A percentile compares a stretch with the other conserved stretches of the same genome.
These are phyloP conservation scores for Termitomyces eurrhizus DNA, from an alignment of 768 basidiomycete species.

Conservation along the genomic window DNA sequence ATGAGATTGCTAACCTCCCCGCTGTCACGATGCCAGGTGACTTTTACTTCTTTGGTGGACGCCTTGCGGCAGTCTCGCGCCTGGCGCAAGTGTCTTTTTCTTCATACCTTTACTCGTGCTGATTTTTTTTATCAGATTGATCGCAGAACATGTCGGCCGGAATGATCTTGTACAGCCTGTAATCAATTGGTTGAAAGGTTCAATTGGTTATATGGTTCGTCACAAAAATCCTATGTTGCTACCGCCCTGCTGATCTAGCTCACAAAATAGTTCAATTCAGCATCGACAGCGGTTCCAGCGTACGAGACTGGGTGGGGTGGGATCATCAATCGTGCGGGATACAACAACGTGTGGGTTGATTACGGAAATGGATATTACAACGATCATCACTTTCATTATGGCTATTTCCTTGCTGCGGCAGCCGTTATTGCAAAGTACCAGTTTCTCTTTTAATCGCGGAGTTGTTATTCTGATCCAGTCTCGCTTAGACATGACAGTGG, in stretches of 20 bases:
- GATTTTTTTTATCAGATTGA: constrained; percentile 18
- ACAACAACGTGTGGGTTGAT: constrained; percentile 26
- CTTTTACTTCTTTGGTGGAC: constrained; percentile 31
- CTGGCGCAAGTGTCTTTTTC: constrained; percentile 22
- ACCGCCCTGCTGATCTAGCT: not conserved
- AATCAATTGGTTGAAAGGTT: constrained; percentile 20
- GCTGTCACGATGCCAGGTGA: constrained; percentile 38
- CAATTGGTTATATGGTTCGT: constrained; percentile 24
- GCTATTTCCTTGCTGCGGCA: constrained; percentile 28
- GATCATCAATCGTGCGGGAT: constrained; percentile 28
- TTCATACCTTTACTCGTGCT: not conserved
- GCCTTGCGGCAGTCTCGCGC: constrained; percentile 23
- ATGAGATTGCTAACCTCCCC: constrained; percentile 47
- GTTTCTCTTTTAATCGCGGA: not conserved
- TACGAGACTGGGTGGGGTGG: constrained; percentile 34
- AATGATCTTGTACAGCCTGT: constrained; percentile 26
- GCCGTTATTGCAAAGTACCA: constrained; percentile 28
- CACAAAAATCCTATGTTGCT: not conserved
- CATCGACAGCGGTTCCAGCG: constrained; percentile 21
- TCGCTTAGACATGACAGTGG: constrained; percentile 4
- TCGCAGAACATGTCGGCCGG: constrained; percentile 30
- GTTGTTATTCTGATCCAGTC: not conserved
- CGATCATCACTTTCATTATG: constrained; percentile 34
- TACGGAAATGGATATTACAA: constrained; percentile 33
- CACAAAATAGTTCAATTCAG: constrained; percentile 15